A percentile compares a stretch with the other conserved stretches of the same genome.
Conservation (phyloP, 2,329 filamentous ascomycete species). For the Fusarium denticulatum region DNA sequence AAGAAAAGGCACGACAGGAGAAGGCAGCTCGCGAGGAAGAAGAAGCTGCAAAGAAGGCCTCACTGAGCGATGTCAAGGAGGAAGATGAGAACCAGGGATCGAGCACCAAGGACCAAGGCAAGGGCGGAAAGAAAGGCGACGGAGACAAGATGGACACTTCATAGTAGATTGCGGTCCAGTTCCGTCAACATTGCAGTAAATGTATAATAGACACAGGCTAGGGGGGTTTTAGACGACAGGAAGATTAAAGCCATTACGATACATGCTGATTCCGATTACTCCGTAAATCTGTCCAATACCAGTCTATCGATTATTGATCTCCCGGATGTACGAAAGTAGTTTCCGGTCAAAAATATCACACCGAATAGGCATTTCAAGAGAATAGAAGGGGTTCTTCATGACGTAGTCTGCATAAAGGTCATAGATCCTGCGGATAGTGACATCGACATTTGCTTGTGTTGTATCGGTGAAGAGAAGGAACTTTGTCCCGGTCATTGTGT, state of each 20-base stretch:
- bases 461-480: slow-evolving; percentile 95
- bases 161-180: slow-evolving; percentile 49
- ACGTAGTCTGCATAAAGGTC: slow-evolving; percentile 97
- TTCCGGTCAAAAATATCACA: slow-evolving; percentile 96
- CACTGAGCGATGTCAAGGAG: slow-evolving; percentile 84
- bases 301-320: slow-evolving; percentile 68
- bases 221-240: slow-evolving; percentile 41
- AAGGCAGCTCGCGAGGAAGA: slow-evolving; percentile 82
- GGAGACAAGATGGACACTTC: slow-evolving; percentile 88
- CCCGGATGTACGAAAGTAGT: slow-evolving; percentile 81
- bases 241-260: slow-evolving; percentile 42
- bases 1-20: slow-evolving; percentile 94
- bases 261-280: slow-evolving; percentile 24
- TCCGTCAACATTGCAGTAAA: slow-evolving; percentile 46
- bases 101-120: slow-evolving; percentile 76
- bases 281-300: slow-evolving; percentile 15
- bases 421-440: slow-evolving; percentile 85
- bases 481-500: slow-evolving; percentile 92
- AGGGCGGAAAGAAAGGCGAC: slow-evolving; percentile 74
- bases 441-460: slow-evolving; percentile 86
- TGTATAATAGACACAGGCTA: slow-evolving; percentile 48
- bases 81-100: slow-evolving; percentile 68
- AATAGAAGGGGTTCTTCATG: slow-evolving; percentile 99
- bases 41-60: slow-evolving; percentile 75
- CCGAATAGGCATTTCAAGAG: slow-evolving; percentile 94